phyloP scores from a whole-genome alignment of 2,329 filamentous ascomycete genomes.

The Fusarium sp. region DNA sequence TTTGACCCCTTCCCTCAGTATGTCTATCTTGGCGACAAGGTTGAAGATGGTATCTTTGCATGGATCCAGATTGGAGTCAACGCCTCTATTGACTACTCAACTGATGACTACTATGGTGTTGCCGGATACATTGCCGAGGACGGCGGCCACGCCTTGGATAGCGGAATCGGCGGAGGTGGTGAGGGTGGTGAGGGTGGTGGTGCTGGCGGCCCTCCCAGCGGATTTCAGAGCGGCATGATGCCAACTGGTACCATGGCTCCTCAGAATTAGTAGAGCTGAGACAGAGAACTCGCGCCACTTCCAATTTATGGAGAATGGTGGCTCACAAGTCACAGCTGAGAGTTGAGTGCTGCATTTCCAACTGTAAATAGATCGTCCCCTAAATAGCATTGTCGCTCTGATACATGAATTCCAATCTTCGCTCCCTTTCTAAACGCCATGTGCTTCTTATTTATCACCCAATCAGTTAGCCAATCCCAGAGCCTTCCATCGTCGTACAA shows the following conservation, averaged over 20 bases:
- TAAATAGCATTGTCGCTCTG: neutral
- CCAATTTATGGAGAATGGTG: neutral
- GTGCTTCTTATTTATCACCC: neutral
- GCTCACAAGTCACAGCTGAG: neutral
- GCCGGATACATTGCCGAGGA: constrained; percentile 18
- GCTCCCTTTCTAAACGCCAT: neutral
- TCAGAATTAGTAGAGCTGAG: neutral
- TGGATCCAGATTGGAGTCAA: constrained; percentile 63
- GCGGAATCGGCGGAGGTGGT: constrained; percentile 1
- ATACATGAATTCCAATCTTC: neutral
- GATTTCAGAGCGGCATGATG: neutral
- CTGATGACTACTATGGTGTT: constrained; percentile 15
- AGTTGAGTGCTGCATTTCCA: neutral
- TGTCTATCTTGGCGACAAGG: constrained; percentile 60
- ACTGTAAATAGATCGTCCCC: neutral
- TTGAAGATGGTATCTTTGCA: constrained; percentile 60
- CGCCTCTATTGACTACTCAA: constrained; percentile 8
- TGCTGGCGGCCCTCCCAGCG: neutral
- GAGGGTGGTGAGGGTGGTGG: neutral
- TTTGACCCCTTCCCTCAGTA: constrained; percentile 67
- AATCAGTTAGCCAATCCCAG: neutral
- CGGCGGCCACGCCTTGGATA: constrained; percentile 10
- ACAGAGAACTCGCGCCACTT: neutral
- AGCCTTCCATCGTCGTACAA: constrained; percentile 24
- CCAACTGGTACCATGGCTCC: neutral